These are phyloP conservation scores for Lachnellula hyalina DNA, from an alignment of 2,329 filamentous ascomycete genomes.

Conservation along the genomic window DNA sequence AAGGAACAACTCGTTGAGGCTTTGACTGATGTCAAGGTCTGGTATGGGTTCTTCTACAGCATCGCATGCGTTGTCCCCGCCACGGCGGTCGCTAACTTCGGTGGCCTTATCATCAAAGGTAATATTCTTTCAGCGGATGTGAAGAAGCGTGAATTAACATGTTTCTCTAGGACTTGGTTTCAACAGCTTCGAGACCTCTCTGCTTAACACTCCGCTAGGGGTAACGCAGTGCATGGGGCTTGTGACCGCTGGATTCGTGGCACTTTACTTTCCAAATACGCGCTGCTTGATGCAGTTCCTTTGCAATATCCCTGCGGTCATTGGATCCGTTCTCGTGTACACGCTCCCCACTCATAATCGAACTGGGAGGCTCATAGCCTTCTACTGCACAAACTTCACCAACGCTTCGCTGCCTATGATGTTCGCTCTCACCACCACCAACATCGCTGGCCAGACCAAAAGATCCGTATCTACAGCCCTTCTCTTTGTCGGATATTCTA, in stretches of 20 bases:
- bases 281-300: no score
- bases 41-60: neutral
- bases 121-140: slow-evolving; percentile 27
- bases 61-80: neutral
- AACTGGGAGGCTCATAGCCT: slow-evolving; percentile 29
- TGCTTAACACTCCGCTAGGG: slow-evolving; percentile 43
- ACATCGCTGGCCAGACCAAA: slow-evolving; percentile 65
- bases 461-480: slow-evolving; percentile 63
- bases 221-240: neutral
- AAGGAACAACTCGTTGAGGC: neutral
- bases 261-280: no score
- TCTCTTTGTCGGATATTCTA: slow-evolving; percentile 45
- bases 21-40: neutral
- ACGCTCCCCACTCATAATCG: slow-evolving; percentile 29
- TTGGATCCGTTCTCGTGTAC: neutral
- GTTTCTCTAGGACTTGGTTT: slow-evolving; percentile 35
- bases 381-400: slow-evolving; percentile 20
- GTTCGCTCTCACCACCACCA: slow-evolving; percentile 47
- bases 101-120: slow-evolving; percentile 30
- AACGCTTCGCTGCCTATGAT: slow-evolving; percentile 4
- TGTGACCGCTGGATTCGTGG: neutral
- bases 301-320: neutral
- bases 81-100: neutral
- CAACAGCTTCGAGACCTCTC: slow-evolving; percentile 43
- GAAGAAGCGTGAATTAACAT: no score